These are phyloP conservation scores for Debaryomyces udenii DNA, from an alignment of 1,139 yeast genomes.

Conservation along the genomic window DNA sequence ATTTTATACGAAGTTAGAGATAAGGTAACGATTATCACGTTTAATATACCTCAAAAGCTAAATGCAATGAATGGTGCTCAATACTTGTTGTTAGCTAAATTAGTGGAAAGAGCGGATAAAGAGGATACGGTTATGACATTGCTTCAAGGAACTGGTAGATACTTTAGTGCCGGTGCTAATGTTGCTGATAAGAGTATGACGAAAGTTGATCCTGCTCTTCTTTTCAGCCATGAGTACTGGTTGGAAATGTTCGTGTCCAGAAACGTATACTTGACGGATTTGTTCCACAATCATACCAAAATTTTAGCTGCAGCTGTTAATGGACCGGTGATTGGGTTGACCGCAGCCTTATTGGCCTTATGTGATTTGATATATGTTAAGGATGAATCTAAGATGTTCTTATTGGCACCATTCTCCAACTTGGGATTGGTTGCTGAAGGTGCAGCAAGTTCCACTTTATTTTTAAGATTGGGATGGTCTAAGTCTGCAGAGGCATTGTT, in stretches of 20 bases:
- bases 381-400: conserved; percentile 57
- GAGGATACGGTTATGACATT: conserved; percentile 67
- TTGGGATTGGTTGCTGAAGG: conserved; percentile 88
- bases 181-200: conserved; percentile 40
- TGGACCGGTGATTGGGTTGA: conserved; percentile 86
- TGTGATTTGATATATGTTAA: conserved; percentile 77
- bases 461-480: conserved; percentile 72
- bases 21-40: conserved; percentile 63
- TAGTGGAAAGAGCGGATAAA: conserved; percentile 65
- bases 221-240: conserved; percentile 57
- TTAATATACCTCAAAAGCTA: conserved; percentile 61
- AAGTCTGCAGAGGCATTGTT: conserved; percentile 74
- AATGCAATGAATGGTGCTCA: conserved; percentile 74
- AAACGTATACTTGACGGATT: conserved; percentile 68
- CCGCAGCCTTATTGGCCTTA: conserved; percentile 72
- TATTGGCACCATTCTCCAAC: conserved; percentile 79
- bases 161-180: conserved; percentile 87
- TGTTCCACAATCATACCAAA: conserved; percentile 73
- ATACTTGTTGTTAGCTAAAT: conserved; percentile 63
- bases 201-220: conserved; percentile 25
- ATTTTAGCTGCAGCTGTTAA: conserved; percentile 75
- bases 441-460: conserved; percentile 69
- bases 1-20: conserved; percentile 57
- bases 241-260: conserved; percentile 64
- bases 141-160: conserved; percentile 72